Base-by-base conservation (phyloP, 805 yeast genomes). In the Jamesozyma lodderae region DNA sequence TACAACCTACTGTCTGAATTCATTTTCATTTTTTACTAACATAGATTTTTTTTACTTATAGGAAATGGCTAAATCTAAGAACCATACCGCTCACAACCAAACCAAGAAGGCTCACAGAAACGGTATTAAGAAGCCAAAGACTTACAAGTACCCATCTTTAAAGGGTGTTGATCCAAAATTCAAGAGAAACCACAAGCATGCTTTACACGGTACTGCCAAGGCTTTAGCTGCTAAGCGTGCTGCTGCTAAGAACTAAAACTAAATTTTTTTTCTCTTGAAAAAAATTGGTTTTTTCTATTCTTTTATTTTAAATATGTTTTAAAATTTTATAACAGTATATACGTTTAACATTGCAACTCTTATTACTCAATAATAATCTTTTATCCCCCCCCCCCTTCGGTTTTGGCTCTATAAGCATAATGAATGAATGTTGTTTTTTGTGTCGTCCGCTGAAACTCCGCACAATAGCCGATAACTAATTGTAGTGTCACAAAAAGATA, bases 51-150 rank as follows among this genome's bases (percentile, higher is more conserved):
- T 15, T 31, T 29, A 28, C 13, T 26, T 32, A 38, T 35, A 51
- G 50, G 65, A 70, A 73, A 90, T 92, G 98, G 70, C 98, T 72
- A 92, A 92, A 77, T 90, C 97, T 59, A 92, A 92, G 96, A 92
- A 92, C 77, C 97, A 92, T 72, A 92, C 98, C 75, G 88, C 87
- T 75, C 98, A 92, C 76, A 92, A 92, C 94, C 97, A 90, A 76
- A 84, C 82, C 87, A 83, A 73, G 71, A 92, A 92, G 94, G 97
- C 97, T 66, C 98, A 92, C 96, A 88, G 81, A 70, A 92, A 92
- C 83, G 98, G 98, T 77, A 90, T 92, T 77, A 90, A 90, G 84
- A 92, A 90, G 88, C 96, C 96, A 63, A 84, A 78, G 81, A 81
- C 95, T 67, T 73, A 79, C 94, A 88, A 85, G 78, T 87, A 90